These are phyloP conservation scores for Sarocladium brachiariae DNA, from an alignment of 2,329 filamentous ascomycete species.

Conservation along the genomic window DNA sequence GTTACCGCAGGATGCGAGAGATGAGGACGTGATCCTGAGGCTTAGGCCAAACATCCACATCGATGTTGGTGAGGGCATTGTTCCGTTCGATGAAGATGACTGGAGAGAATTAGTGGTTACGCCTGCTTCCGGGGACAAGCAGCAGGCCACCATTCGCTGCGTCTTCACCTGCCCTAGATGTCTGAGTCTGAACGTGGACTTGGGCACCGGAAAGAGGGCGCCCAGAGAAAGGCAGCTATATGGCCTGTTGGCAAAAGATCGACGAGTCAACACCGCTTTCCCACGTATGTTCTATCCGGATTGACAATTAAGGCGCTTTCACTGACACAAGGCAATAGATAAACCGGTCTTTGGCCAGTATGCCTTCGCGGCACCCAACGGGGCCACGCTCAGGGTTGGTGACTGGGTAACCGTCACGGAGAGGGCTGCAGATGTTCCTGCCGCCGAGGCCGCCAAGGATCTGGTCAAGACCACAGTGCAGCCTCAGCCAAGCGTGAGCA, in stretches of 20 bases:
- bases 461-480: not conserved
- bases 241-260: conserved; percentile 15
- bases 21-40: conserved; percentile 14
- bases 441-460: conserved; percentile 1
- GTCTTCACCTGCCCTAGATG: conserved; percentile 15
- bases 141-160: conserved; percentile 15
- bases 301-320: not conserved
- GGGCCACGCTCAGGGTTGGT: conserved; percentile 13
- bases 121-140: conserved; percentile 7
- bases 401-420: conserved; percentile 18
- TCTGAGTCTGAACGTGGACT: conserved; percentile 15
- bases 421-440: conserved; percentile 8
- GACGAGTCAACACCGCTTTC: conserved; percentile 14
- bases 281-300: conserved; percentile 11
- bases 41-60: conserved; percentile 16
- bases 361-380: conserved; percentile 14
- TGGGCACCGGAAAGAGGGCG: conserved; percentile 12
- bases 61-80: conserved; percentile 11
- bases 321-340: conserved; percentile 9
- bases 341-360: conserved; percentile 17
- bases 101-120: conserved; percentile 15
- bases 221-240: conserved; percentile 13
- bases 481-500: not conserved
- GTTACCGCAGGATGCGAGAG: conserved; percentile 9
- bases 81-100: conserved; percentile 14